These are phyloP conservation scores for Backusella psychrophila DNA, from an alignment of 192 early-diverging fungal genomes.

Conservation along the genomic window DNA sequence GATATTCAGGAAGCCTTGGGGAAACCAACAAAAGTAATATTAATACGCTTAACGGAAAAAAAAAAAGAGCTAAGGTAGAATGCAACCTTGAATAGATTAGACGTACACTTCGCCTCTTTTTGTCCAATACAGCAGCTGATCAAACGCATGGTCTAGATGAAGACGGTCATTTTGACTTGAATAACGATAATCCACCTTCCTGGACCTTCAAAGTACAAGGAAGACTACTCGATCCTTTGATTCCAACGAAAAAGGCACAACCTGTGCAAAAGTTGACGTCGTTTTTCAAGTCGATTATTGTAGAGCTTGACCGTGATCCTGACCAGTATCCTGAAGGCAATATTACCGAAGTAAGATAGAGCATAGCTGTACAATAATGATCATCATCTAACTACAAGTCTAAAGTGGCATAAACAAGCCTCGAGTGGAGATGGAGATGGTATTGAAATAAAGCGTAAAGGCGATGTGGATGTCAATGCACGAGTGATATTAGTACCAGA, in stretches of 20 bases:
- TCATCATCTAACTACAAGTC: background rate
- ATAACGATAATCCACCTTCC: constrained; percentile 57
- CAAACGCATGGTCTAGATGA: constrained; percentile 54
- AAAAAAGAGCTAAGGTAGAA: background rate
- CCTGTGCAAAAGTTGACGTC: constrained; percentile 79
- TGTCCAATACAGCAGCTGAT: constrained; percentile 85
- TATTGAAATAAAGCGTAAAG: constrained; percentile 91
- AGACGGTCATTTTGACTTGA: constrained; percentile 45
- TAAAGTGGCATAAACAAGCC: constrained; percentile 52
- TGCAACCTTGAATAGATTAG: constrained; percentile 45
- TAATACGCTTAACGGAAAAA: too few relatives aligned
- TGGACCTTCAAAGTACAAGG: constrained; percentile 95
- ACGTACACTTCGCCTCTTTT: constrained; percentile 84
- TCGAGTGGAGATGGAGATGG: constrained; percentile 68
- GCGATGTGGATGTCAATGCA: constrained; percentile 78
- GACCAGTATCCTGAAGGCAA: constrained; percentile 78
- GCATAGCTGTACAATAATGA: background rate
- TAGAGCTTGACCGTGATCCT: constrained; percentile 81
- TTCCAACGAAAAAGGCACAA: constrained; percentile 58
- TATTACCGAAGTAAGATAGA: constrained; percentile 45
- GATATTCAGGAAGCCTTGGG: constrained; percentile 85
- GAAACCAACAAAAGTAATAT: constrained; percentile 66
- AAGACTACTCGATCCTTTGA: constrained; percentile 70
- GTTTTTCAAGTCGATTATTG: constrained; percentile 81
- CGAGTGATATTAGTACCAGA: constrained; percentile 82